These are phyloP conservation scores for Ophiocordyceps robertsii DNA, from an alignment of 2,329 filamentous ascomycete species.

Conservation along the genomic window DNA sequence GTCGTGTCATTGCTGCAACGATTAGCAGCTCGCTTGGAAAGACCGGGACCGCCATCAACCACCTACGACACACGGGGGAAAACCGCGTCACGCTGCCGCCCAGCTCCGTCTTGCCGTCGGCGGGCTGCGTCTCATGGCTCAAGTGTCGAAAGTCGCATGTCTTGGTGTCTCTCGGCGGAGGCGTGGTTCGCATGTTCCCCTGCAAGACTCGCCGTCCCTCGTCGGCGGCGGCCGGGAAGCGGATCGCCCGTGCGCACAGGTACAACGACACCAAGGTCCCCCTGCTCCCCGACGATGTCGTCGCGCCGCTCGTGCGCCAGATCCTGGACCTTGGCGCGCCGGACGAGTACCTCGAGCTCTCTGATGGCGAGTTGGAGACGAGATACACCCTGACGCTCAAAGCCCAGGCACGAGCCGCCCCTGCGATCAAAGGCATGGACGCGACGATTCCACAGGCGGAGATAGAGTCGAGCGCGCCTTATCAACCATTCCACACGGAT, in stretches of 20 bases:
- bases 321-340: conserved; percentile 36
- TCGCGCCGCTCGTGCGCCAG: conserved; percentile 42
- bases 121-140: conserved; percentile 52
- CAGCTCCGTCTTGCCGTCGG: conserved; percentile 36
- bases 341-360: conserved; percentile 41
- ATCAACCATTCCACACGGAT: conserved; percentile 92
- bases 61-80: conserved; percentile 61
- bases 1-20: conserved; percentile 58
- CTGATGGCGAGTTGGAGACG: conserved; percentile 37
- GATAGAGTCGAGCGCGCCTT: conserved; percentile 90
- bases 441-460: conserved; percentile 64
- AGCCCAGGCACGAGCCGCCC: conserved; percentile 20
- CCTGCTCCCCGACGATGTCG: conserved; percentile 42
- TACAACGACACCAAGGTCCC: conserved; percentile 56
- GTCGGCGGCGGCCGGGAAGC: conserved; percentile 37
- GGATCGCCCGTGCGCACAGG: conserved; percentile 40
- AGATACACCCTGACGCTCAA: conserved; percentile 40
- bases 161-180: conserved; percentile 52
- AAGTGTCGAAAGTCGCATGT: conserved; percentile 46
- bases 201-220: conserved; percentile 38
- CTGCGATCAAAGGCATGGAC: conserved; percentile 33
- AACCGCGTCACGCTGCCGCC: conserved; percentile 59
- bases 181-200: conserved; percentile 52
- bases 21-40: conserved; percentile 63
- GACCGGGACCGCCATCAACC: conserved; percentile 55